Evolutionary conservation across 2,329 filamentous ascomycete species (phyloP), one percentile per base, ranked within the genome.

Genomic region (Hypocrella siamensis): DNA sequence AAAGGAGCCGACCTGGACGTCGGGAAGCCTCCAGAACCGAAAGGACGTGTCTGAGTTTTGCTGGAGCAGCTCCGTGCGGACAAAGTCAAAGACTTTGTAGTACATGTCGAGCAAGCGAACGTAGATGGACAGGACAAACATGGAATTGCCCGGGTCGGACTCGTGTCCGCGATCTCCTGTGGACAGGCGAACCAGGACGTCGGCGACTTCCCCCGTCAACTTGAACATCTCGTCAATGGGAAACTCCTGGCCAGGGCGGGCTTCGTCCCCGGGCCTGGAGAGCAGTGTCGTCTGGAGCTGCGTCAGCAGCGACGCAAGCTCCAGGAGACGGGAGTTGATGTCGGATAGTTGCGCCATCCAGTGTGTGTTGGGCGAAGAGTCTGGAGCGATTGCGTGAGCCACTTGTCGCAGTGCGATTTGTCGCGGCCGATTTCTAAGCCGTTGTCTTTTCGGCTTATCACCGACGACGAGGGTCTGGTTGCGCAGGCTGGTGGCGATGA

Each of bases 171-270:
- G 15, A 17, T 31, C 15, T 4, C 33, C 36, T 3, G 37, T 31
- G 1, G 43, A 36, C 3, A 48, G 33, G 17, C 46, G 41, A 28
- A 56, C 47, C 5, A 58, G 37, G 2, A 53, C 45, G 21, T 58
- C 49, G 12, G 56, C 46, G 6, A 60, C 51, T 5, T 42, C 35
- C 6, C 50, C 49, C 4, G 57, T 59, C 17, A 60, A 45, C 32
- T 54, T 47, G 42, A 60, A 61, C 43, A 61, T 52, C 22, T 51
- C 49, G 28, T 59, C 54, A 21, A 60, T 49, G 3, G 57, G 56
- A 28, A 60, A 61, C 17, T 43, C 49, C 17, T 33, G 33, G 35
- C 38, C 36, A 17, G 33, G 36, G 26, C 37, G 46, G 24, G 17
- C 22, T 38, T 46, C 35, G 35, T 41, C 34, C 42, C 10, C 44